phyloP scores from a whole-genome alignment of 805 yeast genomes.

The Yamadazyma philogaea region DNA sequence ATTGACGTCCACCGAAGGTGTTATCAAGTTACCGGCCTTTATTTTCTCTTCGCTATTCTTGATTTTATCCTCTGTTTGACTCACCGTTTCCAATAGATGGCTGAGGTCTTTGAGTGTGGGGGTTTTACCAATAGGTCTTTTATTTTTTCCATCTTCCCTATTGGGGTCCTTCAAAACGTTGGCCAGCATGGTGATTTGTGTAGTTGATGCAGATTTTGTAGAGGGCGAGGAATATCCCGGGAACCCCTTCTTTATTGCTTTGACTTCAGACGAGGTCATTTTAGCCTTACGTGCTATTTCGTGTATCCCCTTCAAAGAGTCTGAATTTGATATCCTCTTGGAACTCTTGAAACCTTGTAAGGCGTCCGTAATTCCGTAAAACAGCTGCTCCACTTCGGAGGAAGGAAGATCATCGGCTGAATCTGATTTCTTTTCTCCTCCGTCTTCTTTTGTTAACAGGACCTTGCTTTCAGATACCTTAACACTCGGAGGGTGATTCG shows the following conservation, averaged over 20 bases:
- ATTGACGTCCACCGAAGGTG: too few relatives aligned
- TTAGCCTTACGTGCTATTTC: slow-evolving; percentile 23
- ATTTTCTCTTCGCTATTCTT: too few relatives aligned
- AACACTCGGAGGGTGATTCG: neutral
- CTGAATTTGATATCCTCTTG: slow-evolving; percentile 20
- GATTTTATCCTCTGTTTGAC: neutral
- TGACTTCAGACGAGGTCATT: slow-evolving; percentile 10
- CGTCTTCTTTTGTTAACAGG: neutral
- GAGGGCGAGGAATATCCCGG: slow-evolving; percentile 10
- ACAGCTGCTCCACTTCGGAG: slow-evolving; percentile 18
- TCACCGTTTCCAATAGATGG: slow-evolving; percentile 1
- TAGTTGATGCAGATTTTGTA: slow-evolving; percentile 23
- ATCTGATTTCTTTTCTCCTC: neutral
- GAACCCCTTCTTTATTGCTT: slow-evolving; percentile 12
- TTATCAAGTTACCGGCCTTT: neutral
- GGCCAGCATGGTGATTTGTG: slow-evolving; percentile 14
- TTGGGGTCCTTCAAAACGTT: slow-evolving; percentile 4
- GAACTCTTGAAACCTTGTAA: slow-evolving; percentile 25
- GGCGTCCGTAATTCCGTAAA: slow-evolving; percentile 25
- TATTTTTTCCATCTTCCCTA: neutral
- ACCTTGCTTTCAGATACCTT: neutral
- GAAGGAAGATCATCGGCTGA: neutral
- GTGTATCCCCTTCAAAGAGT: slow-evolving; percentile 30
- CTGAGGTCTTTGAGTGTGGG: slow-evolving; percentile 1
- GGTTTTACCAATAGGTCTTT: neutral